Base-by-base conservation (phyloP, 495 filamentous ascomycete genomes). In the Lindgomyces ingoldianus region DNA sequence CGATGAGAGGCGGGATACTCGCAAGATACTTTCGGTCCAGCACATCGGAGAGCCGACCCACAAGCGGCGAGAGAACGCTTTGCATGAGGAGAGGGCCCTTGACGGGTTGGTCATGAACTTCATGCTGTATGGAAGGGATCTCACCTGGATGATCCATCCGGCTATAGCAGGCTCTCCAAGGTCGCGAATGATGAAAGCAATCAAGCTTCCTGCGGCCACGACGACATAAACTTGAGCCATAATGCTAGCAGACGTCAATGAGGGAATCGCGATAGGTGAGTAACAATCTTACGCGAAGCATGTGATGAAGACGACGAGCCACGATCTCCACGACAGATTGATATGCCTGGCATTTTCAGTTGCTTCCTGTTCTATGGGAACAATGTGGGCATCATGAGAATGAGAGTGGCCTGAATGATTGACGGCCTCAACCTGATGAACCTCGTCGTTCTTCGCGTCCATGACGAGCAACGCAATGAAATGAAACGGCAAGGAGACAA, bases 41-140 rank as follows among this genome's bases (percentile, higher is more conserved):
- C 4, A 83, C 80, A 64, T 85, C 81, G 3, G 81, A 84, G 21
- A 85, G 75, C 10, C 81, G 77, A 9, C 81, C 81, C 1, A 84
- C 73, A 50, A 83, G 75, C 6, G 81, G 82, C 0, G 79, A 84
- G 3, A 85, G 74, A 1, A 83, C 81, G 29, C 72, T 74, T 67
- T 84, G 83, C 65, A 68, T 68, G 12, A 68, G 60, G 1, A 85
- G 74, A 0, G 82, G 83, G 3, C 81, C 62, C 62, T 64, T 16
- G 16, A 4, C 3, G 3, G 2, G 26, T 29, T 22, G 24, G 24
- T 77, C 72, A 81, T 16, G 9, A 16, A 21, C 4, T 14, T n/a
- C 10, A 9, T 1, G 1, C 14, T 1, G 33, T 9, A 4, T 2
- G 9, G 11, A 22, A 36, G 24, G 49, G 3, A 30, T 22, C 10